Percentiles rank a stretch among this genome's conserved stretches.
phyloP scores from a whole-genome alignment of 306 rosid species.

The Carpinus fangiana region DNA sequence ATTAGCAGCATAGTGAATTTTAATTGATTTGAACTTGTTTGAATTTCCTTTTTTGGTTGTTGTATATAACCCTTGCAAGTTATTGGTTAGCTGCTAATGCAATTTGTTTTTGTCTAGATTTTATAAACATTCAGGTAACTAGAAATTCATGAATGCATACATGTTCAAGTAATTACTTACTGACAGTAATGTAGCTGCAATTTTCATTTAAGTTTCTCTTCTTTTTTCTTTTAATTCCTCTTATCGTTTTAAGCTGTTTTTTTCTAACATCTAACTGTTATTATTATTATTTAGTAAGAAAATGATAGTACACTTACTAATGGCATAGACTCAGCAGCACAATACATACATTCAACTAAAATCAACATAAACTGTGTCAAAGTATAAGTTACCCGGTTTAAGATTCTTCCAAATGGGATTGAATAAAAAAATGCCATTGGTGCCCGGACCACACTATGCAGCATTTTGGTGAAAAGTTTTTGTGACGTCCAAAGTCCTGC shows the following conservation, averaged over 20 bases:
- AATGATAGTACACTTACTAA: neutral
- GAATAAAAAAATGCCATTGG: slow-evolving; percentile 96
- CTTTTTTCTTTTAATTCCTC: neutral
- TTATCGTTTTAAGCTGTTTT: neutral
- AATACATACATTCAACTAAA: slow-evolving; percentile 6
- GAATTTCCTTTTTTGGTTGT: neutral
- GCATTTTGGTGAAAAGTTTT: slow-evolving; percentile 70
- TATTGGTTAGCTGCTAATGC: neutral
- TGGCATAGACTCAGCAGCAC: neutral
- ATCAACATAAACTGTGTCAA: neutral
- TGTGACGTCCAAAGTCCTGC: slow-evolving; percentile 83
- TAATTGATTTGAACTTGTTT: neutral
- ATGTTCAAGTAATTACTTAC: neutral
- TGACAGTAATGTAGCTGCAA: neutral
- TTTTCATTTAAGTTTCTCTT: neutral
- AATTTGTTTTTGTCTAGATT: neutral
- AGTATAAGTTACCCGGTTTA: slow-evolving; percentile 67
- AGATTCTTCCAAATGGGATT: slow-evolving; percentile 95
- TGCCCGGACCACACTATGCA: slow-evolving; percentile 68
- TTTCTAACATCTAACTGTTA: neutral
- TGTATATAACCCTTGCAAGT: neutral
- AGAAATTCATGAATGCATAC: neutral
- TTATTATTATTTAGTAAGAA: neutral
- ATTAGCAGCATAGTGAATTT: no score
- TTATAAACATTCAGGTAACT: neutral